These are phyloP conservation scores for Gossypium mustelinum DNA, from an alignment of 345 rosid species.

Conservation along the genomic window DNA sequence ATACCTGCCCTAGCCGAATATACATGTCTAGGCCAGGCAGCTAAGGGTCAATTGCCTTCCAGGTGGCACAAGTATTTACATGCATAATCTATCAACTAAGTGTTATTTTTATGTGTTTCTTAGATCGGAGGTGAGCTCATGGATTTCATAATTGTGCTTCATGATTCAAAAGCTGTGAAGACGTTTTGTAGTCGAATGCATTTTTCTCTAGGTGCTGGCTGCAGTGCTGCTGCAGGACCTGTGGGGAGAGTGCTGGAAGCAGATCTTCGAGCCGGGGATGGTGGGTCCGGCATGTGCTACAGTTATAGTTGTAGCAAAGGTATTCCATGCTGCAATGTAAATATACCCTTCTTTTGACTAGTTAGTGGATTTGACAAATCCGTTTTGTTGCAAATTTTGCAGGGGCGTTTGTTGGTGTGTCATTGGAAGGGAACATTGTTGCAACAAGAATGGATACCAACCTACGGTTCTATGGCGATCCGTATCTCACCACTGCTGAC, in stretches of 20 bases:
- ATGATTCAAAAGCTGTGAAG: constrained; percentile 85
- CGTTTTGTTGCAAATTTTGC: constrained; percentile 14
- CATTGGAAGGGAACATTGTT: constrained; percentile 86
- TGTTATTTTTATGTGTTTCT: constrained; percentile 5
- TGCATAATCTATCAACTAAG: not conserved
- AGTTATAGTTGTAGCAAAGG: constrained; percentile 93
- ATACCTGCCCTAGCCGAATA: not conserved
- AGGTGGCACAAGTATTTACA: not conserved
- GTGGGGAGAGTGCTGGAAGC: constrained; percentile 95
- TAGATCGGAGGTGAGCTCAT: constrained; percentile 94
- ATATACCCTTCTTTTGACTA: not conserved
- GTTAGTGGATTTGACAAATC: constrained; percentile 3
- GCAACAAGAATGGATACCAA: constrained; percentile 82
- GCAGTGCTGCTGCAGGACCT: constrained; percentile 98
- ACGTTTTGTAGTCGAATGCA: constrained; percentile 97
- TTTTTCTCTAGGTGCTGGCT: constrained; percentile 93
- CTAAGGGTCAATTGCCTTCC: not conserved
- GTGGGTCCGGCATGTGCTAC: constrained; percentile 76
- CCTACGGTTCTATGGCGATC: constrained; percentile 85
- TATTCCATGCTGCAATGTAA: constrained; percentile 17
- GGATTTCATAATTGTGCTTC: constrained; percentile 92
- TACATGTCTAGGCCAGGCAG: not conserved
- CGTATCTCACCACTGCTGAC: constrained; percentile 73
- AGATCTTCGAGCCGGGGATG: constrained; percentile 82
- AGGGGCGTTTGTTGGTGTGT: constrained; percentile 98